Evolutionary conservation across 148 eudicot genomes (phyloP).

Genomic region (Dianthus caryophyllus): DNA sequence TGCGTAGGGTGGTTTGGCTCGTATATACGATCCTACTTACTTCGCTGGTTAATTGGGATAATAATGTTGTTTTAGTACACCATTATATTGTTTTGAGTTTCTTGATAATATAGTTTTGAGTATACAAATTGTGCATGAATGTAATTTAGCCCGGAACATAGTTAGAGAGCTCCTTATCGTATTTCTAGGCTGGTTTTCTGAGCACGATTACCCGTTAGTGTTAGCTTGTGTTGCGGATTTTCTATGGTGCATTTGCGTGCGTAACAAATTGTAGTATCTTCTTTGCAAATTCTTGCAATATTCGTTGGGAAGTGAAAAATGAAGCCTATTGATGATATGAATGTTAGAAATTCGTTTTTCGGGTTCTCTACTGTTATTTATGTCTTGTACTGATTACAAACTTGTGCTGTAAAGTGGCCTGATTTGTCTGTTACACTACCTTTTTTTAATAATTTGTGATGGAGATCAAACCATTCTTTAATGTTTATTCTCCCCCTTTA

Average conservation of each 20-base stretch:
- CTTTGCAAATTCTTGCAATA: not conserved
- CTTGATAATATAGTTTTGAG: not conserved
- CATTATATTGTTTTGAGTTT: too few species aligned
- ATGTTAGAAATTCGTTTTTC: conserved; percentile 18
- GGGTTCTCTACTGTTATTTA: conserved; percentile 24
- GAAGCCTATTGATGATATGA: conserved; percentile 2
- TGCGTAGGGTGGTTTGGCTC: not conserved
- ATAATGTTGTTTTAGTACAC: not conserved
- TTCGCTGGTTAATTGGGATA: conserved; percentile 1
- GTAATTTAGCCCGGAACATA: not conserved
- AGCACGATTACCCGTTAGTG: not conserved
- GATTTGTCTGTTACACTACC: conserved; percentile 18
- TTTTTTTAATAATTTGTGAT: conserved; percentile 32
- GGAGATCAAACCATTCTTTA: conserved; percentile 25
- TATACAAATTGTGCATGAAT: not conserved
- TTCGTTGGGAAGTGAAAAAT: too few species aligned
- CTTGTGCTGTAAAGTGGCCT: conserved; percentile 39
- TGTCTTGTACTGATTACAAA: conserved; percentile 29
- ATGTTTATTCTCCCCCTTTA: conserved; percentile 20
- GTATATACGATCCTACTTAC: not conserved
- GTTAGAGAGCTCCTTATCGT: too few species aligned
- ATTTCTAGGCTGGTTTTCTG: not conserved
- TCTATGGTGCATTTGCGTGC: not conserved
- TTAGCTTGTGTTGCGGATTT: not conserved
- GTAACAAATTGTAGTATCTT: not conserved